These are phyloP conservation scores for Nicotiana otophora DNA, from an alignment of 257 asterid genomes.

Conservation along the genomic window DNA sequence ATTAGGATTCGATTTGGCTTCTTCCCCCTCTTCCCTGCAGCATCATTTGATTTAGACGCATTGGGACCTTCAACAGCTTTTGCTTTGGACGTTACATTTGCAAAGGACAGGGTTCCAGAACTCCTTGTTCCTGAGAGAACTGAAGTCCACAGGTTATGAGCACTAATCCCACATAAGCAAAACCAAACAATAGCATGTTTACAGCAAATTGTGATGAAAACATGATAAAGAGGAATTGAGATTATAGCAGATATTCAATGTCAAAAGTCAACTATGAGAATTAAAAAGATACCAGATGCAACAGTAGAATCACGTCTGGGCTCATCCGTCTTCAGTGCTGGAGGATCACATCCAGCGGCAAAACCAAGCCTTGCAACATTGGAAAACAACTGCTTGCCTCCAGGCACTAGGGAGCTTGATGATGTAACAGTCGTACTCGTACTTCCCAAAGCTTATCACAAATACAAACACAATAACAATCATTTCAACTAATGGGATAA, in stretches of 20 bases:
- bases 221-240: neutral
- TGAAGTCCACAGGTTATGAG: constrained; percentile 4
- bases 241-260: neutral
- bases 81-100: constrained; percentile 58
- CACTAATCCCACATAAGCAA: neutral
- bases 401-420: constrained; percentile 48
- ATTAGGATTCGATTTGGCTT: constrained; percentile 60
- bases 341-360: constrained; percentile 92
- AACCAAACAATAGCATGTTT: neutral
- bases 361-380: constrained; percentile 87
- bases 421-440: constrained; percentile 44
- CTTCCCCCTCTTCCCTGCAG: constrained; percentile 65
- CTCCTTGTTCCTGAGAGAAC: constrained; percentile 33
- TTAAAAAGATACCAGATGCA: constrained; percentile 31
- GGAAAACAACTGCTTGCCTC: constrained; percentile 60
- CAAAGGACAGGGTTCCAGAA: constrained; percentile 45
- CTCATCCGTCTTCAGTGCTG: constrained; percentile 41
- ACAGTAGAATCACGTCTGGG: constrained; percentile 29
- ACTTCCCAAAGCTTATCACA: constrained; percentile 65
- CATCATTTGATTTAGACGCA: constrained; percentile 34
- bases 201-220: neutral
- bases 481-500: neutral
- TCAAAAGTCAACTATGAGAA: neutral
- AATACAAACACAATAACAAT: neutral
- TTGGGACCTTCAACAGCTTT: constrained; percentile 35